Evolutionary conservation across 2,329 filamentous ascomycete species (phyloP).

Genomic region (Westerdykella ornata): DNA sequence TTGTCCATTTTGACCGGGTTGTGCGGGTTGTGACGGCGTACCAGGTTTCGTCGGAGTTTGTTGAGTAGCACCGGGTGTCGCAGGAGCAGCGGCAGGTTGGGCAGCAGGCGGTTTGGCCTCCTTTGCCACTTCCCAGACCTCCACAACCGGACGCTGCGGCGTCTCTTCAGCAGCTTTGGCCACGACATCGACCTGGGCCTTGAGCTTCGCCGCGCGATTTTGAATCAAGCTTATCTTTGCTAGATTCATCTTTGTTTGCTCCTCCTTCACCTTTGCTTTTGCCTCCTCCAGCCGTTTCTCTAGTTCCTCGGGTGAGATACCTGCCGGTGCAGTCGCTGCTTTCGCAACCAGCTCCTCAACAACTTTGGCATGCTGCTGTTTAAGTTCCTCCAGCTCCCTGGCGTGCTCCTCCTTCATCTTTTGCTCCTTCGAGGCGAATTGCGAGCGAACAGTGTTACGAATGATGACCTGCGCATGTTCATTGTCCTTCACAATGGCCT

Average conservation of each 20-base stretch:
- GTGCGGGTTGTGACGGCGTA: background rate
- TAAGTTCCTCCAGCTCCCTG: background rate
- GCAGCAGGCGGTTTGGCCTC: conserved; percentile 46
- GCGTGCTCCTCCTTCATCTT: background rate
- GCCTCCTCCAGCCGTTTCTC: conserved; percentile 39
- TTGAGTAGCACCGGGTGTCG: conserved; percentile 9
- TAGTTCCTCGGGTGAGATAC: conserved; percentile 50
- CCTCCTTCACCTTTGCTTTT: conserved; percentile 35
- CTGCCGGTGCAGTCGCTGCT: conserved; percentile 46
- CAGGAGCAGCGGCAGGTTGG: conserved; percentile 7
- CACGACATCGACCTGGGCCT: conserved; percentile 70
- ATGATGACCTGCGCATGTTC: background rate
- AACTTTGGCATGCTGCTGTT: conserved; percentile 1
- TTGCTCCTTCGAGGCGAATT: background rate
- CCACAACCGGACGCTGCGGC: conserved; percentile 71
- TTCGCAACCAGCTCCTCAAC: conserved; percentile 43
- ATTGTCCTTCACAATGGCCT: background rate
- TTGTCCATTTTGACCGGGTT: background rate
- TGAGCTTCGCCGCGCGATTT: conserved; percentile 56
- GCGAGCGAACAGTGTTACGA: background rate
- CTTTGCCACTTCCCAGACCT: conserved; percentile 82
- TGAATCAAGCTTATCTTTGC: conserved; percentile 71
- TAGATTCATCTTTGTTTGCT: conserved; percentile 51
- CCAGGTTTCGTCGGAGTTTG: background rate
- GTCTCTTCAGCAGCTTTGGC: conserved; percentile 78